These are phyloP conservation scores for Xylogone sp. DNA, from an alignment of 2,329 filamentous ascomycete genomes.

Conservation along the genomic window DNA sequence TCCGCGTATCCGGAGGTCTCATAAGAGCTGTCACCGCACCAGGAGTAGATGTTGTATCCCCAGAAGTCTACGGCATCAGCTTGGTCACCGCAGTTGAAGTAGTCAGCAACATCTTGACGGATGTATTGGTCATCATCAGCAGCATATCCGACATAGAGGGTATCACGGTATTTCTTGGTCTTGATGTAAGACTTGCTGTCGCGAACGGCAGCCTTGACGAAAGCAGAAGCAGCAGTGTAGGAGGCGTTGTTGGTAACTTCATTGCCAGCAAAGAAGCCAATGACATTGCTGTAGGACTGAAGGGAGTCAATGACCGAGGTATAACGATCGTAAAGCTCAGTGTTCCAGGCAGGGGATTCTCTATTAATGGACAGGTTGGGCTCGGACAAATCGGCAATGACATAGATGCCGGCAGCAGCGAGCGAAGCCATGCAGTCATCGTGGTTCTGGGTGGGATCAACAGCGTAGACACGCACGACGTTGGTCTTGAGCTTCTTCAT, in stretches of 20 bases:
- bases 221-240: slow-evolving; percentile 87
- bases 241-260: slow-evolving; percentile 86
- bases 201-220: slow-evolving; percentile 94
- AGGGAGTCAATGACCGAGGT: slow-evolving; percentile 77
- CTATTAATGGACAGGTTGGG: slow-evolving; percentile 82
- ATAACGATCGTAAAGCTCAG: slow-evolving; percentile 75
- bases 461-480: slow-evolving; percentile 88
- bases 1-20: slow-evolving; percentile 71
- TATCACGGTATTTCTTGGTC: slow-evolving; percentile 61
- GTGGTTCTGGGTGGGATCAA: slow-evolving; percentile 77
- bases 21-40: slow-evolving; percentile 84
- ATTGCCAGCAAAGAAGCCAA: slow-evolving; percentile 98
- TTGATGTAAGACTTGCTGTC: slow-evolving; percentile 94
- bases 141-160: slow-evolving; percentile 87
- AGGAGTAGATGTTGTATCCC: slow-evolving; percentile 99
- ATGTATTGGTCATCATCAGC: slow-evolving; percentile 88
- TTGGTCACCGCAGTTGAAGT: slow-evolving; percentile 83
- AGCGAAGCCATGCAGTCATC: slow-evolving; percentile 78
- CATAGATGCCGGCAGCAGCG: slow-evolving; percentile 84
- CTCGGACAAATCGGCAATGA: slow-evolving; percentile 84
- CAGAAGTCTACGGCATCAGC: slow-evolving; percentile 82
- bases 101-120: slow-evolving; percentile 75
- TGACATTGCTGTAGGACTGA: slow-evolving; percentile 78
- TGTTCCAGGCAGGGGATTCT: slow-evolving; percentile 73
- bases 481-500: slow-evolving; percentile 79